Percentiles rank a stretch among this genome's conserved stretches.
These are phyloP conservation scores for Globisporangium splendens DNA, from an alignment of 352 stramenopile genomes.

Conservation along the genomic window DNA sequence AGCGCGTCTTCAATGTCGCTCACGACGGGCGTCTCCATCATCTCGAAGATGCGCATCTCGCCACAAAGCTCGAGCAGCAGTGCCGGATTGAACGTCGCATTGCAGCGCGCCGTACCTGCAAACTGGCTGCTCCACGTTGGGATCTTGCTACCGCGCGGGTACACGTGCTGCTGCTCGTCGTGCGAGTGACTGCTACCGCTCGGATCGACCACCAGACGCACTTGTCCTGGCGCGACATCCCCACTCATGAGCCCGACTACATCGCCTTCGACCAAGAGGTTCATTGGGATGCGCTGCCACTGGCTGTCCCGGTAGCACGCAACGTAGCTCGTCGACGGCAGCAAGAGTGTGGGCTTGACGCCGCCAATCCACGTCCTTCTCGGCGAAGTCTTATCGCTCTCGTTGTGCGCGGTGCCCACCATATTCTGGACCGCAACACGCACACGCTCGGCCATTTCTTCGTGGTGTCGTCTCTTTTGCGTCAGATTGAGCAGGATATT, in stretches of 20 bases:
- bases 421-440: slow-evolving; percentile 66
- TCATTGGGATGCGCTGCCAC: slow-evolving; percentile 83
- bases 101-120: slow-evolving; percentile 49
- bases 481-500: slow-evolving; percentile 64
- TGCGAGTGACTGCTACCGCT: not conserved
- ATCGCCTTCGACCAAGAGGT: slow-evolving; percentile 77
- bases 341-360: slow-evolving; percentile 43
- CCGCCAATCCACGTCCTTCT: slow-evolving; percentile 21
- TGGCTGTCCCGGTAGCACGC: slow-evolving; percentile 77
- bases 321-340: slow-evolving; percentile 77
- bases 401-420: slow-evolving; percentile 15
- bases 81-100: slow-evolving; percentile 73
- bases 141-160: slow-evolving; percentile 57
- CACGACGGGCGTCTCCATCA: slow-evolving; percentile 80
- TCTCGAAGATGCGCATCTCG: slow-evolving; percentile 84
- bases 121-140: slow-evolving; percentile 41
- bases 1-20: slow-evolving; percentile 78
- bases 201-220: slow-evolving; percentile 35
- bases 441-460: slow-evolving; percentile 76
- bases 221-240: slow-evolving; percentile 67
- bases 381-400: not conserved
- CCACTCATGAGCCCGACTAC: slow-evolving; percentile 82
- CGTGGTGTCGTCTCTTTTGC: slow-evolving; percentile 68
- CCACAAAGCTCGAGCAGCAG: slow-evolving; percentile 77
- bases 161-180: slow-evolving; percentile 12